These are phyloP conservation scores for Annona squamosa DNA, from an alignment of 164 flowering plant species.

Conservation along the genomic window DNA sequence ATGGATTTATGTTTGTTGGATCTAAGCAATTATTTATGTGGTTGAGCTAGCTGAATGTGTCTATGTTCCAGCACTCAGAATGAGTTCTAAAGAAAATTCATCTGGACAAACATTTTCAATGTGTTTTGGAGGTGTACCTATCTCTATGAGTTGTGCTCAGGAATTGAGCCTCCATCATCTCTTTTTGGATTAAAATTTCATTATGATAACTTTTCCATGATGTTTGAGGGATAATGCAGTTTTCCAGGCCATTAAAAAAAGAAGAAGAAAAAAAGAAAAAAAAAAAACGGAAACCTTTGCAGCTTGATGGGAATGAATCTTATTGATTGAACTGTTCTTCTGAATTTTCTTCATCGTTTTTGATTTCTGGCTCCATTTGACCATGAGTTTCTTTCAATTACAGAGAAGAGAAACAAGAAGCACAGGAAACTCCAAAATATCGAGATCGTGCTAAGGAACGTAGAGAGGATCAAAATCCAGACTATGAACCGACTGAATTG, in stretches of 20 bases:
- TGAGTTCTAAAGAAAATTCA: not conserved
- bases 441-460: conserved; percentile 95
- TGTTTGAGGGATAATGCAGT: not conserved
- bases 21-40: not conserved
- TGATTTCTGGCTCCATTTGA: not conserved
- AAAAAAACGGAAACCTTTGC: not conserved
- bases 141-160: not conserved
- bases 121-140: not conserved
- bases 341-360: not conserved
- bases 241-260: not conserved
- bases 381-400: conserved; percentile 1
- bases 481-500: conserved; percentile 75
- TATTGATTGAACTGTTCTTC: not conserved
- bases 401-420: conserved; percentile 82
- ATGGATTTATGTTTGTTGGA: no score
- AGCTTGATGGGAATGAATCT: not conserved
- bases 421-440: conserved; percentile 75
- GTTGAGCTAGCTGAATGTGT: not conserved
- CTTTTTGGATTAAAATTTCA: not conserved
- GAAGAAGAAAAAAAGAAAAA: no score
- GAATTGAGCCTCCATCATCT: not conserved
- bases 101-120: not conserved
- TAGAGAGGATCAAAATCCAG: conserved; percentile 95
- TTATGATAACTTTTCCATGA: not conserved
- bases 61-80: not conserved